These are phyloP conservation scores for Tuber magnatum DNA, from an alignment of 495 filamentous ascomycete species.

Conservation along the genomic window DNA sequence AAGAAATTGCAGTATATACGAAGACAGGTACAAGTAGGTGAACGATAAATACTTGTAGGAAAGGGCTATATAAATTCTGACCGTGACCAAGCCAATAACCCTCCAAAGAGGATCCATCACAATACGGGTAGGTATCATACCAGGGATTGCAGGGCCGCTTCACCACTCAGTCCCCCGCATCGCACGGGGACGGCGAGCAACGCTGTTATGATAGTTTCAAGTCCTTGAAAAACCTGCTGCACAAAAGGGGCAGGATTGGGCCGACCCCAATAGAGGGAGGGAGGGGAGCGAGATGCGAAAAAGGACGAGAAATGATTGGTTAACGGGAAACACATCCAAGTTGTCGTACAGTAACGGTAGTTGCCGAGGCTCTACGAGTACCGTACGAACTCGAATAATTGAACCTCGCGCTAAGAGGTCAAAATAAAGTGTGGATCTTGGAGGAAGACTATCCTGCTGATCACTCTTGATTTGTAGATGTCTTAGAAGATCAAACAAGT, in stretches of 20 bases:
- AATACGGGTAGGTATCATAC: too few species aligned
- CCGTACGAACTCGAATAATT: too few species aligned
- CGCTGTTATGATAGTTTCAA: background rate
- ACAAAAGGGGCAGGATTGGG: background rate
- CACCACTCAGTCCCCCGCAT: background rate
- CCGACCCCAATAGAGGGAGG: background rate
- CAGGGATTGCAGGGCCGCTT: background rate
- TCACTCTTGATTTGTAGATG: too few species aligned
- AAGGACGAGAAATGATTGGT: background rate
- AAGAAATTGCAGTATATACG: too few species aligned
- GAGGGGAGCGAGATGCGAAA: background rate
- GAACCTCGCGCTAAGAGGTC: too few species aligned
- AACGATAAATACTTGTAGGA: background rate
- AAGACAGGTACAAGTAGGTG: background rate
- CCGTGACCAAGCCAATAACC: background rate
- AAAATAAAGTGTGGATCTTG: too few species aligned
- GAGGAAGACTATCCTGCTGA: too few species aligned
- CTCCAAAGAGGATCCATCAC: background rate
- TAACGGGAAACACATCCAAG: background rate
- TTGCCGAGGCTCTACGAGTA: too few species aligned
- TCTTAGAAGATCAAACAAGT: too few species aligned
- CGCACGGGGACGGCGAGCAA: background rate
- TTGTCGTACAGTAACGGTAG: too few species aligned
- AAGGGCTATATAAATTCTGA: too few species aligned
- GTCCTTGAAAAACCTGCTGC: background rate